phyloP scores from a whole-genome alignment of 2,329 filamentous ascomycete genomes.

The Hypoxylon sp. region DNA sequence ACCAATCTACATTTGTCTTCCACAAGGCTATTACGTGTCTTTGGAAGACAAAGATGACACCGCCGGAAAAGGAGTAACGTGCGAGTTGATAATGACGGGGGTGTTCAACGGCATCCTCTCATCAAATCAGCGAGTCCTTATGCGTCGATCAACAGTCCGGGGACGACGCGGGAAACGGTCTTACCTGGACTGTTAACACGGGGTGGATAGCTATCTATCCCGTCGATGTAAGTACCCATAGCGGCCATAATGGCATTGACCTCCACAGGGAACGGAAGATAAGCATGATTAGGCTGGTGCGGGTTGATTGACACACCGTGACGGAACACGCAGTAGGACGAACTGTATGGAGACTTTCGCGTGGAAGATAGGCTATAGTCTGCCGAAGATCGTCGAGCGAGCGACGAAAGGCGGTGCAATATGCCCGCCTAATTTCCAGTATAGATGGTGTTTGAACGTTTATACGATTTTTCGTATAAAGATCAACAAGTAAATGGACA shows the following conservation, averaged over 20 bases:
- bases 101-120: slow-evolving; percentile 6
- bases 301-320: slow-evolving; percentile 13
- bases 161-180: slow-evolving; percentile 19
- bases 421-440: slow-evolving; percentile 1
- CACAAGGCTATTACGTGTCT: no score
- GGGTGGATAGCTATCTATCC: slow-evolving; percentile 23
- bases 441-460: background rate
- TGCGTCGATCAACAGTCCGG: slow-evolving; percentile 11
- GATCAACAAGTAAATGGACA: background rate
- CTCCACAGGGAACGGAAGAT: slow-evolving; percentile 20
- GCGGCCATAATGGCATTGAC: slow-evolving; percentile 14
- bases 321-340: slow-evolving; percentile 3
- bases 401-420: slow-evolving; percentile 26
- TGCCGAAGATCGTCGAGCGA: slow-evolving; percentile 23
- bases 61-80: no score
- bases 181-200: slow-evolving; percentile 8
- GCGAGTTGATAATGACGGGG: background rate
- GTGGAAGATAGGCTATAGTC: slow-evolving; percentile 17
- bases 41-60: no score
- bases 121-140: slow-evolving; percentile 19
- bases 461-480: background rate
- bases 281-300: slow-evolving; percentile 20
- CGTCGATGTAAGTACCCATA: slow-evolving; percentile 10
- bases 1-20: no score
- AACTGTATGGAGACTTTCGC: slow-evolving; percentile 12